Conservation (phyloP, 225 moss, liverwort and hornwort genomes). For the Physcomitrellopsis africana region DNA sequence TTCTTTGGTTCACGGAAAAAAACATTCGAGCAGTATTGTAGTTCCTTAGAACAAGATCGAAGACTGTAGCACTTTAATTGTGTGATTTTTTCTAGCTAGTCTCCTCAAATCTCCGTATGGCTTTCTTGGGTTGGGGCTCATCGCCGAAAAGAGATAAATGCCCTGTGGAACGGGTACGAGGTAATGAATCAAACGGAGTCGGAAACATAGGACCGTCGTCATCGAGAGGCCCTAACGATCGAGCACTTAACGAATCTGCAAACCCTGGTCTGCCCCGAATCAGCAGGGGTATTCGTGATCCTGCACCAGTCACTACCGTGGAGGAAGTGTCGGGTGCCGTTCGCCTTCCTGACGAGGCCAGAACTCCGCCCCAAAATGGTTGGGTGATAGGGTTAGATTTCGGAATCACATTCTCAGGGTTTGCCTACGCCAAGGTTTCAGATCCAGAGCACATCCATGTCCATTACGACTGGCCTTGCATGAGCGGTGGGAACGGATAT, state of each 20-base stretch:
- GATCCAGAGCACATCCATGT: conserved; percentile 36
- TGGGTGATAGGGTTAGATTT: conserved; percentile 58
- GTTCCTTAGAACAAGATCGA: not conserved
- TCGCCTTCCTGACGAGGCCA: not conserved
- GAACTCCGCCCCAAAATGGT: not conserved
- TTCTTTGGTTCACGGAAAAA: not conserved
- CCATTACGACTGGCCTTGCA: conserved; percentile 38
- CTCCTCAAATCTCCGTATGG: conserved; percentile 26
- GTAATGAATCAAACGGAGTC: conserved; percentile 3
- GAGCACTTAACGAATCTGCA: not conserved
- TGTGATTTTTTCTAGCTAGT: not conserved
- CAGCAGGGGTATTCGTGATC: not conserved
- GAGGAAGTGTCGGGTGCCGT: not conserved
- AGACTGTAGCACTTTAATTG: not conserved
- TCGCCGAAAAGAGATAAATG: conserved; percentile 16
- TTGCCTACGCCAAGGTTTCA: conserved; percentile 46
- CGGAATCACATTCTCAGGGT: conserved; percentile 58
- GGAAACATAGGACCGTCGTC: not conserved
- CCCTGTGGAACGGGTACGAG: not conserved
- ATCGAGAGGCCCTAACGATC: not conserved
- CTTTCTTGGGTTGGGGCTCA: conserved; percentile 34
- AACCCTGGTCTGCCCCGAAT: conserved; percentile 15
- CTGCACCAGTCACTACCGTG: not conserved
- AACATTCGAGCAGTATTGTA: conserved; percentile 5
- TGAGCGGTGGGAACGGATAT: conserved; percentile 31